Conservation (phyloP, 257 asterid species). For the Ballota nigra region DNA sequence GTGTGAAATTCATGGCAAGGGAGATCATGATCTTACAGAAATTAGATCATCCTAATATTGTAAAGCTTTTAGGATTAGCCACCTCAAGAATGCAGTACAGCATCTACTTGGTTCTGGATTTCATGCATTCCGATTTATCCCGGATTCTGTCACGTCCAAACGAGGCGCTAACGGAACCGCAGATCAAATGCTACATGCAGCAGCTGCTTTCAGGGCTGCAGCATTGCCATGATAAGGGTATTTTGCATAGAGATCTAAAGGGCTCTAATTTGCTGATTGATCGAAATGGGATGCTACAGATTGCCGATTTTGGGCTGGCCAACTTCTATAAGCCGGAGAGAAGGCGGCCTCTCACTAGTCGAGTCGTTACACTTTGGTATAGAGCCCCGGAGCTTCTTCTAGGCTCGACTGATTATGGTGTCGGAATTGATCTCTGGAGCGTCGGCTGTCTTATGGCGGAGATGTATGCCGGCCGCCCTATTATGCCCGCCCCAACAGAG, state of each 20-base stretch:
- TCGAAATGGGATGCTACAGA: conserved; percentile 63
- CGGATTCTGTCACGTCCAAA: conserved; percentile 53
- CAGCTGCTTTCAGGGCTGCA: conserved; percentile 73
- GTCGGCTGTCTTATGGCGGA: conserved; percentile 91
- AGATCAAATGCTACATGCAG: conserved; percentile 74
- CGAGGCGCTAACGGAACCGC: conserved; percentile 67
- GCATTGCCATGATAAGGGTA: conserved; percentile 80
- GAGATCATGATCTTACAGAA: conserved; percentile 65
- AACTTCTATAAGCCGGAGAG: conserved; percentile 44
- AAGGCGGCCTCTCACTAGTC: conserved; percentile 57
- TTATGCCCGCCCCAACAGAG: conserved; percentile 84
- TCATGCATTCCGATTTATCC: conserved; percentile 64
- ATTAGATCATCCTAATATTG: conserved; percentile 72
- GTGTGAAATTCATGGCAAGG: conserved; percentile 87
- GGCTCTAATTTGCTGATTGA: conserved; percentile 78
- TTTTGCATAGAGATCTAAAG: conserved; percentile 78
- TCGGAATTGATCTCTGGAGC: conserved; percentile 85
- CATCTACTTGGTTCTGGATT: conserved; percentile 71
- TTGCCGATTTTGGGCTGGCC: conserved; percentile 85
- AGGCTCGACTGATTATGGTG: conserved; percentile 76
- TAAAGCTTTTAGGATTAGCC: conserved; percentile 82
- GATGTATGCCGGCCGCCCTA: conserved; percentile 76
- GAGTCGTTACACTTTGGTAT: conserved; percentile 92
- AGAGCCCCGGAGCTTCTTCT: conserved; percentile 80
- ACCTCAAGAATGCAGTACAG: conserved; percentile 94